These are phyloP conservation scores for Silene uniflora DNA, from an alignment of 148 eudicot species.

Conservation along the genomic window DNA sequence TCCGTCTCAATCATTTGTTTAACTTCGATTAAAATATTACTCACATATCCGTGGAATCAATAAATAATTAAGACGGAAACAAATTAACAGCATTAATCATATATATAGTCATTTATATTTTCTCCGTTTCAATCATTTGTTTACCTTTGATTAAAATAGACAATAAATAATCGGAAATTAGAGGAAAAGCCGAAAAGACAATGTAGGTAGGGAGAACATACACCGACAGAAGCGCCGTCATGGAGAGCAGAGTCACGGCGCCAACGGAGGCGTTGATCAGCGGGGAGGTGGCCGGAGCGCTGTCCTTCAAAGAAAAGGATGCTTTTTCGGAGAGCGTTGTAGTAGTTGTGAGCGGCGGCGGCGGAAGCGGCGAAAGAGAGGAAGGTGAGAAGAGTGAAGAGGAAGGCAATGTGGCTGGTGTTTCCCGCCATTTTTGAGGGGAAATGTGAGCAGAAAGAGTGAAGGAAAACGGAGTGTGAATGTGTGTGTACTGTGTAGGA, in stretches of 20 bases:
- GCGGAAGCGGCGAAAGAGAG: neutral
- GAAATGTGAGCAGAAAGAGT: neutral
- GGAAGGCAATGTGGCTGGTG: neutral
- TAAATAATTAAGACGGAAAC: too few relatives aligned
- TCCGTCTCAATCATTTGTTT: too few relatives aligned
- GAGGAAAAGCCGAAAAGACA: neutral
- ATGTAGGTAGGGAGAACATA: slow-evolving; percentile 25
- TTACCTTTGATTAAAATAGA: too few relatives aligned
- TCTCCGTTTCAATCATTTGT: too few relatives aligned
- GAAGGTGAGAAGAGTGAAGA: neutral
- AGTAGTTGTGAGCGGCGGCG: slow-evolving; percentile 47
- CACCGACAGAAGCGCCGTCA: slow-evolving; percentile 78
- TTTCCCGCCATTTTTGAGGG: slow-evolving; percentile 16
- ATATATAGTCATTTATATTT: too few relatives aligned
- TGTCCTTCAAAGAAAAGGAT: slow-evolving; percentile 96
- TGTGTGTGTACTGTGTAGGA: too few relatives aligned
- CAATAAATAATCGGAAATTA: too few relatives aligned
- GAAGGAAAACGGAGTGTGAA: neutral
- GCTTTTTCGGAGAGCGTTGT: slow-evolving; percentile 73
- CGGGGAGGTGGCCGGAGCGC: slow-evolving; percentile 79
- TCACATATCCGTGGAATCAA: too few relatives aligned
- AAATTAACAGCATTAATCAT: too few relatives aligned
- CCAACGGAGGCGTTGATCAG: slow-evolving; percentile 83
- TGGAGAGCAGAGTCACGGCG: slow-evolving; percentile 80
- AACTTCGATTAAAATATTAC: too few relatives aligned